Conservation (phyloP, 768 basidiomycete species). For the Amanita jacksonii region DNA sequence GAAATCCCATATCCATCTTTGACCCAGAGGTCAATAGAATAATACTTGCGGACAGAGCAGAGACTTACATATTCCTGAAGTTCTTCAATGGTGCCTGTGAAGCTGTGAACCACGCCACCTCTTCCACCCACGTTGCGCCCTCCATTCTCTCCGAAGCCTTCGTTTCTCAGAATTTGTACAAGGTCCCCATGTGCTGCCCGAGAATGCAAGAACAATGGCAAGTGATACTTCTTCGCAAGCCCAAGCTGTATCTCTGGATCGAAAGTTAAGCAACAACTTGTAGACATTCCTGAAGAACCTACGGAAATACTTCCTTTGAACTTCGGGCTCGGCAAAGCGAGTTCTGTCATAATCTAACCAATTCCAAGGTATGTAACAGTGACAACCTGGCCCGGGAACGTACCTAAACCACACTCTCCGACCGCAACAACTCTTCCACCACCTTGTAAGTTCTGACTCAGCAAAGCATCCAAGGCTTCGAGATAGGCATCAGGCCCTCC, state of each 20-base stretch:
- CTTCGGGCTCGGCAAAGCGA: conserved; percentile 48
- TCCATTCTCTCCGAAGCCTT: conserved; percentile 51
- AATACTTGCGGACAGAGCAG: not conserved
- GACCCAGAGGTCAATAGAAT: conserved; percentile 3
- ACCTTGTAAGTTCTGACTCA: conserved; percentile 38
- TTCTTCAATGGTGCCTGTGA: conserved; percentile 61
- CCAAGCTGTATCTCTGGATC: conserved; percentile 30
- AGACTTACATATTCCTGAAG: conserved; percentile 50
- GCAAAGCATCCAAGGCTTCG: conserved; percentile 43
- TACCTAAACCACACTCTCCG: conserved; percentile 77
- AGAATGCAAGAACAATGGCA: conserved; percentile 78
- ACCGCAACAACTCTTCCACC: conserved; percentile 57
- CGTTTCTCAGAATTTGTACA: conserved; percentile 51
- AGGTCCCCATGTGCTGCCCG: conserved; percentile 69
- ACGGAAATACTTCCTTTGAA: conserved; percentile 61
- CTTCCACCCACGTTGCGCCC: conserved; percentile 45
- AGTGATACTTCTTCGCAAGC: conserved; percentile 58
- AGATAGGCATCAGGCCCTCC: conserved; percentile 57
- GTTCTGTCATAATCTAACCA: conserved; percentile 65
- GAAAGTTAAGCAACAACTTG: not conserved
- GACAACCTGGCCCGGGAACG: conserved; percentile 8
- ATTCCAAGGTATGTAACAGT: not conserved
- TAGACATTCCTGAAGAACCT: conserved; percentile 16
- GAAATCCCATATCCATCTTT: conserved; percentile 72
- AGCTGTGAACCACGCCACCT: conserved; percentile 79